A percentile compares a stretch with the other conserved stretches of the same genome.
Conservation (phyloP, 176 grass and related monocot genomes). For the Paspalum vaginatum region DNA sequence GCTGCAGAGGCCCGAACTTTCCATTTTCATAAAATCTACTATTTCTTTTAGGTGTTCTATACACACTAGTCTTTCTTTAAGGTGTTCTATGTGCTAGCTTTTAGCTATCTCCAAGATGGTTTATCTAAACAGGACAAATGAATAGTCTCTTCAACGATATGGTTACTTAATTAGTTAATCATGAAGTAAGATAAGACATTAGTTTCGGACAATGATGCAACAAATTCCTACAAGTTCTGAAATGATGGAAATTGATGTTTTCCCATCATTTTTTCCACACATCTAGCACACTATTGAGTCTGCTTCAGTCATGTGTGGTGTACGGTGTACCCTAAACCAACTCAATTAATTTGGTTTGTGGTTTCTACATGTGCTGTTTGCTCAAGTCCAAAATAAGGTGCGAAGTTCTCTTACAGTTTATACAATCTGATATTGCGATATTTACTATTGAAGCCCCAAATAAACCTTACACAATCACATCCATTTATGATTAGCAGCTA, state of each 20-base stretch:
- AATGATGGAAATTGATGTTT: neutral
- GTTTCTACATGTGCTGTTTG: conserved; percentile 1
- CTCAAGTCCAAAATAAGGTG: neutral
- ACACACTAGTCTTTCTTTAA: neutral
- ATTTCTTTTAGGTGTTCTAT: neutral
- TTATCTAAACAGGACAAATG: neutral
- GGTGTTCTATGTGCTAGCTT: neutral
- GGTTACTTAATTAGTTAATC: conserved; percentile 1
- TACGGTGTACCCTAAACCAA: neutral
- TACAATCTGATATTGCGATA: neutral
- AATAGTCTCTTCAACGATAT: neutral
- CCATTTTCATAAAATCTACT: too few relatives aligned
- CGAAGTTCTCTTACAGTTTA: neutral
- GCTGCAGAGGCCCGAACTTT: too few relatives aligned
- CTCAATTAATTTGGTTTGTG: conserved; percentile 1
- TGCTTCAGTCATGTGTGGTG: conserved; percentile 7
- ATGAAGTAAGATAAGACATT: conserved; percentile 2
- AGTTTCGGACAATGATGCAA: neutral
- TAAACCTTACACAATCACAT: neutral
- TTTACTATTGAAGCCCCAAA: neutral
- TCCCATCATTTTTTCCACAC: neutral
- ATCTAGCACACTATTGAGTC: conserved; percentile 7
- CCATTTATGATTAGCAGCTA: neutral
- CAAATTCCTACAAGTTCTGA: neutral
- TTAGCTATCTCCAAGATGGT: neutral